Evolutionary conservation across 345 rosid genomes (phyloP), one percentile per base, ranked within the genome.

Genomic region (Eucalyptus sideroxylon): DNA sequence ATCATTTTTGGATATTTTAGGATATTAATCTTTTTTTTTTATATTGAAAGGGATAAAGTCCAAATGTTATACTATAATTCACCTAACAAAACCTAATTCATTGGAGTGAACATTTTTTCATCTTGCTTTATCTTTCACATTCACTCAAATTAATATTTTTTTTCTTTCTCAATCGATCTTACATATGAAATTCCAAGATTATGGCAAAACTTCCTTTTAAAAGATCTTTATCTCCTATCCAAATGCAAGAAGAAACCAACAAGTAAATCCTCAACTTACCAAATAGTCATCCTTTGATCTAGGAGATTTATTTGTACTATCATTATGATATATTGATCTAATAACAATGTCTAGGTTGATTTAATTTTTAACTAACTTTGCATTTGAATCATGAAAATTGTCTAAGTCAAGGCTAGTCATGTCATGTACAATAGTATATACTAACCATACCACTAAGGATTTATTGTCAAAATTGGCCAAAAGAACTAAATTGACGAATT

Each of bases 381-480:
- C 31, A 27, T 60, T 27, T 8, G 5, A 60, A 62, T 62, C 2
- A 19, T 53, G 56, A 53, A 53, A 53, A 53, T 7, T 53, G 56
- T 53, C 24, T 19, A 53, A 6, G 23, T 53, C 56, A 53, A 16
- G 0, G 23, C 23, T 0, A 19, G 23, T 53, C 10, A 0, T 53
- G 24, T 16, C 56, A 53, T 16, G 23, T 53, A 53, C 1, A 2
- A 19, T 2, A 53, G 0, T 53, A 3, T 3, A 53, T 53, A 19
- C 23, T 53, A 19, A 53, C 56, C 8, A 53, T 0, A 53, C 51
- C 51, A 15, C 51, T 50, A 50, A 15, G 2, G 9, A 53, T 53
- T 53, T 53, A 17, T 53, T 7, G 24, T 21, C 59, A 0, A 53
- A 53, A 53, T 17, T 53, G 4, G 59, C 24, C 0, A 0, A 17